These are phyloP conservation scores for Amyloporia xantha DNA, from an alignment of 768 basidiomycete genomes.

Conservation along the genomic window DNA sequence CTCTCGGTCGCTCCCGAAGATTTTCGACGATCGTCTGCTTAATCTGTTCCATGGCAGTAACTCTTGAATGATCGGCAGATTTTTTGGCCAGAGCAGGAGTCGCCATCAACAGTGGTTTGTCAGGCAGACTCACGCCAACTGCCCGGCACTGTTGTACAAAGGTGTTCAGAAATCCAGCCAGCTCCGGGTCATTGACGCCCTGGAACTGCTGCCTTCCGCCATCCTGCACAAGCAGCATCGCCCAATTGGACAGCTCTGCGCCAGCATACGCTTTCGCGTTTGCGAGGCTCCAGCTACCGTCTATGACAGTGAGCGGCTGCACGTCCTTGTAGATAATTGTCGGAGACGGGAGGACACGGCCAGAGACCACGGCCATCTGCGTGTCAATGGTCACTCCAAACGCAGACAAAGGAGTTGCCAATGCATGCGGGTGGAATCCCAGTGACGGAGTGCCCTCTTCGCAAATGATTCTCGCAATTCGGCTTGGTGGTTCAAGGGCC, in stretches of 20 bases:
- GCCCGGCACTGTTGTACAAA: constrained; percentile 48
- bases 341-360: constrained; percentile 56
- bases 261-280: constrained; percentile 58
- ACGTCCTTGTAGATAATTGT: constrained; percentile 18
- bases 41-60: constrained; percentile 34
- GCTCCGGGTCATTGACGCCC: constrained; percentile 35
- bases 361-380: constrained; percentile 59
- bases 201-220: constrained; percentile 26
- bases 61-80: constrained; percentile 28
- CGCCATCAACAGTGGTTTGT: constrained; percentile 23
- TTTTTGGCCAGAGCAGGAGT: constrained; percentile 27
- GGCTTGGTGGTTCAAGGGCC: constrained; percentile 53
- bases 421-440: constrained; percentile 38
- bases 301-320: constrained; percentile 29
- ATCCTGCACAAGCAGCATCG: constrained; percentile 58
- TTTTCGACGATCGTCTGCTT: constrained; percentile 19
- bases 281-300: constrained; percentile 72
- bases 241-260: constrained; percentile 48
- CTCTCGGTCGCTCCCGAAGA: constrained; percentile 35
- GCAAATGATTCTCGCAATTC: constrained; percentile 52
- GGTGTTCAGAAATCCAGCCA: constrained; percentile 38
- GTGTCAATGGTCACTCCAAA: constrained; percentile 52
- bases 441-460: constrained; percentile 47
- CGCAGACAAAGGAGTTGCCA: constrained; percentile 30
- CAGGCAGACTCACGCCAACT: constrained; percentile 53